Percentiles rank a stretch among this genome's conserved stretches.
Evolutionary conservation across 805 yeast genomes (phyloP).

Genomic region (Saccharomycopsis vini): DNA sequence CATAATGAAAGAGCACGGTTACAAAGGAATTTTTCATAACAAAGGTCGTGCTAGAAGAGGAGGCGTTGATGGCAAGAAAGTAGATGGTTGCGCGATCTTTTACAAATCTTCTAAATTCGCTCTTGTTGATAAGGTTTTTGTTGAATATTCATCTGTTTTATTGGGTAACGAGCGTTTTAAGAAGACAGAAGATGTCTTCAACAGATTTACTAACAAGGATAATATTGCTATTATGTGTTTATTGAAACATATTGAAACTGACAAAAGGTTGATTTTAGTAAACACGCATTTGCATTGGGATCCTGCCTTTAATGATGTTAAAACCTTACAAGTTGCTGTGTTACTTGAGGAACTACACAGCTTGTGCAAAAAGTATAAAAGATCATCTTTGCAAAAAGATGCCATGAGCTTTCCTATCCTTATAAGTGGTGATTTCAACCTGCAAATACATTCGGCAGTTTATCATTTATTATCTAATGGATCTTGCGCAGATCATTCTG

Average conservation of each 20-base stretch:
- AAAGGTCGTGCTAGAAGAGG: slow-evolving; percentile 86
- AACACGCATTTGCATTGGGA: slow-evolving; percentile 99
- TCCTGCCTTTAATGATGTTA: slow-evolving; percentile 92
- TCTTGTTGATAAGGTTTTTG: slow-evolving; percentile 56
- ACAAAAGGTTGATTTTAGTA: slow-evolving; percentile 63
- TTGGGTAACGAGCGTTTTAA: slow-evolving; percentile 79
- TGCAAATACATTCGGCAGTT: slow-evolving; percentile 80
- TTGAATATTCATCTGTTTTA: slow-evolving; percentile 79
- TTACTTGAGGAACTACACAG: slow-evolving; percentile 78
- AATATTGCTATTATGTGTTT: slow-evolving; percentile 75
- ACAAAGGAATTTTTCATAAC: slow-evolving; percentile 71
- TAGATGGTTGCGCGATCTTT: slow-evolving; percentile 98
- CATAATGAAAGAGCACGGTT: slow-evolving; percentile 60
- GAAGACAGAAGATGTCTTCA: slow-evolving; percentile 88
- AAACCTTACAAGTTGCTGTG: slow-evolving; percentile 90
- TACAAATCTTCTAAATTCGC: slow-evolving; percentile 62
- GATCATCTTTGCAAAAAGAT: slow-evolving; percentile 31
- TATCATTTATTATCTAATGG: slow-evolving; percentile 84
- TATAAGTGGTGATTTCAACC: slow-evolving; percentile 94
- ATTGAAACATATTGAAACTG: slow-evolving; percentile 64
- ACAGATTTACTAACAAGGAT: slow-evolving; percentile 93
- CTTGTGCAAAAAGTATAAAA: slow-evolving; percentile 41
- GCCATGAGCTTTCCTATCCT: slow-evolving; percentile 62
- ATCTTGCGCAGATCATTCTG: slow-evolving; percentile 65
- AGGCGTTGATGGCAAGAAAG: slow-evolving; percentile 72